A percentile compares a stretch with the other conserved stretches of the same genome.
phyloP scores from a whole-genome alignment of 805 yeast species.

The Saccharomycopsis olivae region DNA sequence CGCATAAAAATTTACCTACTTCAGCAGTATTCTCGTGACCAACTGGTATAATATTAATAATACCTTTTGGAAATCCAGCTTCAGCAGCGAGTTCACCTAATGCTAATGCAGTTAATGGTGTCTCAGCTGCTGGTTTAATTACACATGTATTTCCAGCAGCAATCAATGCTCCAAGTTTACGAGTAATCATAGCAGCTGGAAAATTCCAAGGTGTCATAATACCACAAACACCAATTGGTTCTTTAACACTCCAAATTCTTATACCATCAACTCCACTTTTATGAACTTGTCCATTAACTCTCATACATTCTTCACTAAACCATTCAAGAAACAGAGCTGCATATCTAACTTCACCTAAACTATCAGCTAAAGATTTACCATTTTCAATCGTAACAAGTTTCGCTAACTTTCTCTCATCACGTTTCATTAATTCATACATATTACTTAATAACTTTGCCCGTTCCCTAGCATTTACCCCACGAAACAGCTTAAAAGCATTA shows the following conservation, averaged over 20 bases:
- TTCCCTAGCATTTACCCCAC: constrained; percentile 43
- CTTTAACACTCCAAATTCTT: constrained; percentile 49
- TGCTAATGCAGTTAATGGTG: constrained; percentile 67
- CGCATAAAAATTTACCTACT: constrained; percentile 49
- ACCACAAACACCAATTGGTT: constrained; percentile 78
- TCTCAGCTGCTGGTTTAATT: constrained; percentile 67
- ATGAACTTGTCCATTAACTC: constrained; percentile 56
- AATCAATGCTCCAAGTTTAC: constrained; percentile 65
- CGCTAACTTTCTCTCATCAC: constrained; percentile 57
- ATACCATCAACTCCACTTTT: constrained; percentile 38
- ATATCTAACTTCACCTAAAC: constrained; percentile 57
- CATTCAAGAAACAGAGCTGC: constrained; percentile 67
- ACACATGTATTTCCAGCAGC: constrained; percentile 77
- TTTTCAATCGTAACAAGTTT: constrained; percentile 55
- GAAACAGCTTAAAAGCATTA: constrained; percentile 41
- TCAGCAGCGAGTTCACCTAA: constrained; percentile 46
- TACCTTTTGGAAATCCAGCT: constrained; percentile 69
- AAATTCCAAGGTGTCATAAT: constrained; percentile 80
- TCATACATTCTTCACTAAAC: constrained; percentile 74
- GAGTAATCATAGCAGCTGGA: constrained; percentile 68
- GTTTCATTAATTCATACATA: constrained; percentile 42
- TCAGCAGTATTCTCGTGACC: constrained; percentile 29
- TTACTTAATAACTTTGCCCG: constrained; percentile 43
- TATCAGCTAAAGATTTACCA: constrained; percentile 64
- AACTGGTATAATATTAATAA: constrained; percentile 46